Evolutionary conservation across 768 basidiomycete species (phyloP).

Genomic region (Ramaria rubella): DNA sequence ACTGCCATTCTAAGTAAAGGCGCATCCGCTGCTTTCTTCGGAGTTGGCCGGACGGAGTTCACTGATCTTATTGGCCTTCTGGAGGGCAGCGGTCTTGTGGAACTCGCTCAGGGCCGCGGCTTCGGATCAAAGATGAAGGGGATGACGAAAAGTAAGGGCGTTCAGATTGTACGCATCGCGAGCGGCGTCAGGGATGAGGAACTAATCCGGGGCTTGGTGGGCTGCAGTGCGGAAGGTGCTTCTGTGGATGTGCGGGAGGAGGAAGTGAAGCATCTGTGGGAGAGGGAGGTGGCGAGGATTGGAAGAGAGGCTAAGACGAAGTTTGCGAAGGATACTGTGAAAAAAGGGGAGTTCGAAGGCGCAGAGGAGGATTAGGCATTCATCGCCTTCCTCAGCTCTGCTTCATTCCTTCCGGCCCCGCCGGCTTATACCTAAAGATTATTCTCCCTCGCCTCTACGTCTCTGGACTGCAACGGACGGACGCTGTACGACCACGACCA

Average conservation of each 20-base stretch:
- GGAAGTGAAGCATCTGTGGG: conserved; percentile 12
- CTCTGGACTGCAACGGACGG: not conserved
- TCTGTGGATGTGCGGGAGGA: conserved; percentile 5
- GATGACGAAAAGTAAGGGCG: not conserved
- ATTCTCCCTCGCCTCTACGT: not conserved
- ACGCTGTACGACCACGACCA: not conserved
- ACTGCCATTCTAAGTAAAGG: conserved; percentile 39
- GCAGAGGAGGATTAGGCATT: conserved; percentile 10
- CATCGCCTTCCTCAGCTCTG: not conserved
- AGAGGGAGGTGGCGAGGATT: conserved; percentile 9
- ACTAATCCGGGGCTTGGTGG: conserved; percentile 12
- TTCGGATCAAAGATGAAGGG: not conserved
- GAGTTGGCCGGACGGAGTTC: conserved; percentile 73
- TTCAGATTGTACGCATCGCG: conserved; percentile 10
- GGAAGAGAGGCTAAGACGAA: conserved; percentile 8
- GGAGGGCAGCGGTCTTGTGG: conserved; percentile 65
- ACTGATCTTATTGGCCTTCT: conserved; percentile 62
- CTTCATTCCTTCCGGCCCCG: not conserved
- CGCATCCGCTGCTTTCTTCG: conserved; percentile 45
- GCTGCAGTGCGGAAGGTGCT: conserved; percentile 5
- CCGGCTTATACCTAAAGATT: not conserved
- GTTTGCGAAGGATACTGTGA: not conserved
- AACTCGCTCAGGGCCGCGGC: conserved; percentile 22
- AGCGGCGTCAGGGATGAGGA: conserved; percentile 10
- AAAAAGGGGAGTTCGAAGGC: conserved; percentile 10